phyloP scores from a whole-genome alignment of 2,329 filamentous ascomycete species.

The Fusarium sarcochroum region DNA sequence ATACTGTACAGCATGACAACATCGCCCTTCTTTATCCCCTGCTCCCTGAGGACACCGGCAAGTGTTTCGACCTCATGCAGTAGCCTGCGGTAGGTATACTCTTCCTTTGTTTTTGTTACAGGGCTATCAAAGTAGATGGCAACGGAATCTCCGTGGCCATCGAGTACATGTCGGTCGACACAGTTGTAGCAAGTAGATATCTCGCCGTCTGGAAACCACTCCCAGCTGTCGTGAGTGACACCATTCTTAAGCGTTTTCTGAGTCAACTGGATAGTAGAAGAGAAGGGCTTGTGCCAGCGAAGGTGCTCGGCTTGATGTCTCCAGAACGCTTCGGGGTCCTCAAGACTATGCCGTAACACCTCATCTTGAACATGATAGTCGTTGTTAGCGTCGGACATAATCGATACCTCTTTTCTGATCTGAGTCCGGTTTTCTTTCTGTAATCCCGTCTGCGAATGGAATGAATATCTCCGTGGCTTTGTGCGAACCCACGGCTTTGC shows the following conservation, averaged over 20 bases:
- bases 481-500: background rate
- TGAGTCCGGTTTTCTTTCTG: constrained; percentile 3
- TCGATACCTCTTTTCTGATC: background rate
- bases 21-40: constrained; percentile 86
- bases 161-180: constrained; percentile 87
- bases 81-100: constrained; percentile 81
- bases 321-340: constrained; percentile 83
- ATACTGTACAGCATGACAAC: constrained; percentile 91
- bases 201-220: constrained; percentile 91
- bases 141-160: constrained; percentile 78
- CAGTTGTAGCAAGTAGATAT: constrained; percentile 95
- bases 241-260: constrained; percentile 75
- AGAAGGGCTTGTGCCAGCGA: constrained; percentile 84
- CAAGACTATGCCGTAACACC: constrained; percentile 70
- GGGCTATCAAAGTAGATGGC: constrained; percentile 93
- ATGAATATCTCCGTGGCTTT: constrained; percentile 14
- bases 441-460: background rate
- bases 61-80: constrained; percentile 85
- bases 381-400: constrained; percentile 36
- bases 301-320: constrained; percentile 79
- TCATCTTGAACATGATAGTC: constrained; percentile 62
- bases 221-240: constrained; percentile 81
- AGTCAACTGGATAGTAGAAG: constrained; percentile 69
- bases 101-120: constrained; percentile 80
- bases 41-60: constrained; percentile 84